phyloP scores from a whole-genome alignment of 2,329 filamentous ascomycete species.

The Alternaria hordeiaustralica region DNA sequence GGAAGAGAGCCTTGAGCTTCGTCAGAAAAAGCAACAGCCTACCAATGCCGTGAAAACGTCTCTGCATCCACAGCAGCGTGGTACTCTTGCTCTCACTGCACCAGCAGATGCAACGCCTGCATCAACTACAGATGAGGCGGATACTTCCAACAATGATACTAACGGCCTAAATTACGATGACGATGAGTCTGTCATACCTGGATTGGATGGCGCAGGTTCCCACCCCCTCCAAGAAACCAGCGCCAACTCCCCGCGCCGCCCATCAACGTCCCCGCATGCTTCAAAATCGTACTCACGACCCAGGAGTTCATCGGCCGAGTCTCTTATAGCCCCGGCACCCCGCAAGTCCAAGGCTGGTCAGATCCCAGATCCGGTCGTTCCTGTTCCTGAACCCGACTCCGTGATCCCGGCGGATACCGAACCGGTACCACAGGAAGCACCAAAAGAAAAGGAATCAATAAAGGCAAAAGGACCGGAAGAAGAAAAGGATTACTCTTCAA shows the following conservation, averaged over 20 bases:
- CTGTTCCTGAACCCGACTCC: slow-evolving; percentile 19
- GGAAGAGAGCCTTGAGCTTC: slow-evolving; percentile 29
- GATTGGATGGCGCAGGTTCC: slow-evolving; percentile 31
- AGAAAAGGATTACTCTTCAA: slow-evolving; percentile 42
- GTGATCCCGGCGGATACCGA: slow-evolving; percentile 30
- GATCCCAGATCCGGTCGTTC: slow-evolving; percentile 20
- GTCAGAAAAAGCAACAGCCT: slow-evolving; percentile 26
- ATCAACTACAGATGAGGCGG: slow-evolving; percentile 25
- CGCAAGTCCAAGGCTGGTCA: slow-evolving; percentile 16
- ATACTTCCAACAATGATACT: slow-evolving; percentile 15
- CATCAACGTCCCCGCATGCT: slow-evolving; percentile 34
- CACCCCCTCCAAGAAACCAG: slow-evolving; percentile 38
- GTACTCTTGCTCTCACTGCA: slow-evolving; percentile 33
- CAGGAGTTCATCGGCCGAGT: slow-evolving; percentile 30
- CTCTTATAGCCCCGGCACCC: slow-evolving; percentile 22
- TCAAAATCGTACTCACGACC: slow-evolving; percentile 23
- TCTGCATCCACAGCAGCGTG: slow-evolving; percentile 20
- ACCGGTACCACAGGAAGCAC: slow-evolving; percentile 8
- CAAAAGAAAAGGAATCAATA: slow-evolving; percentile 16
- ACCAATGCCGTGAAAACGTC: slow-evolving; percentile 22
- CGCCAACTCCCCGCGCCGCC: slow-evolving; percentile 40
- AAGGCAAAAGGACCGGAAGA: slow-evolving; percentile 15
- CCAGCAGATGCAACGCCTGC: slow-evolving; percentile 28
- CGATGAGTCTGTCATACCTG: slow-evolving; percentile 17
- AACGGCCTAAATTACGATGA: slow-evolving; percentile 12